Conservation (phyloP, 169 alveolate genomes). For the Eimeria maxima region DNA sequence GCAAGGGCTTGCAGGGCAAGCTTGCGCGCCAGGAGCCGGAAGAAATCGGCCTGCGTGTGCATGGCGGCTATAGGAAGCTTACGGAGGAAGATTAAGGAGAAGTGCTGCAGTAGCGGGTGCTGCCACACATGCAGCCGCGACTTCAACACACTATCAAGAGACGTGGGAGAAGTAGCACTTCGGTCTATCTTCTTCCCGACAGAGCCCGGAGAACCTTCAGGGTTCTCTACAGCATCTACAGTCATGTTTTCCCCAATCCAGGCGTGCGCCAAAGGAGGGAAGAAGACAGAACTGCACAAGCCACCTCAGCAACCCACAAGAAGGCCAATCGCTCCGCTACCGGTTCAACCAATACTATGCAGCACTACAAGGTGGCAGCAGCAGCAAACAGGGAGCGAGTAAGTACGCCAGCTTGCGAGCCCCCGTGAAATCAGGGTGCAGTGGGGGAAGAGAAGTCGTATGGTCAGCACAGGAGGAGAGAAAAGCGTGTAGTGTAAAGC, state of each 20-base stretch:
- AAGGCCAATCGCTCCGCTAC: neutral
- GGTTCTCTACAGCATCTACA: neutral
- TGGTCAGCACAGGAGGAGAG: neutral
- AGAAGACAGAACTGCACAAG: conserved; percentile 36
- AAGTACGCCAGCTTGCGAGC: neutral
- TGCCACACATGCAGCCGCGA: conserved; percentile 76
- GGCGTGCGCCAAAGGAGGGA: conserved; percentile 64
- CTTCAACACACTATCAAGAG: neutral
- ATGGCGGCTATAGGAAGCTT: conserved; percentile 69
- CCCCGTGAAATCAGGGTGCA: neutral
- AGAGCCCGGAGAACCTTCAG: neutral
- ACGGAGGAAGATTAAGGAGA: conserved; percentile 74
- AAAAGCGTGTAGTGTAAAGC: no score
- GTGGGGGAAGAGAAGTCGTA: neutral
- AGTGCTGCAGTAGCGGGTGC: conserved; percentile 77
- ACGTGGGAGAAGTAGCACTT: neutral
- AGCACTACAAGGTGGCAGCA: neutral
- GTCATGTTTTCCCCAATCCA: conserved; percentile 18
- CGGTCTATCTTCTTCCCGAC: neutral
- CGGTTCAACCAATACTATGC: neutral
- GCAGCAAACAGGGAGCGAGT: neutral
- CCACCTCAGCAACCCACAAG: neutral
- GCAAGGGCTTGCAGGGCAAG: conserved; percentile 82
- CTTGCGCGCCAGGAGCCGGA: conserved; percentile 73
- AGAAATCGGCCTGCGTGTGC: conserved; percentile 75